Evolutionary conservation across 805 yeast species (phyloP).

Genomic region (Candida nitratophila): DNA sequence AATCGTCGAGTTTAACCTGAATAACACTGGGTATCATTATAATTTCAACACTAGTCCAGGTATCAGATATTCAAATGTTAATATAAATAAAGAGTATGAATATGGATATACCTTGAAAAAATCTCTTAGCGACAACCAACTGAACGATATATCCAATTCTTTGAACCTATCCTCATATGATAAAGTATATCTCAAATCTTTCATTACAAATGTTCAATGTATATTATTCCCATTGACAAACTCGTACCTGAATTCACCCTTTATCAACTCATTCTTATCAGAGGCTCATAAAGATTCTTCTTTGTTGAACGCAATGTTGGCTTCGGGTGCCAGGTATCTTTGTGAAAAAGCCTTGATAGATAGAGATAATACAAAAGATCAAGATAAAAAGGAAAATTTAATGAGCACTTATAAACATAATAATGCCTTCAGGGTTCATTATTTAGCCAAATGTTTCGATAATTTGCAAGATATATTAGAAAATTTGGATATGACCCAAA

Average conservation of each 20-base stretch:
- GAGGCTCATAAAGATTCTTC: conserved; percentile 41
- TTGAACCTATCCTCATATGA: conserved; percentile 12
- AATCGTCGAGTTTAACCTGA: background rate
- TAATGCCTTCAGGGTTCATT: conserved; percentile 53
- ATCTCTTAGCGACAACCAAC: conserved; percentile 10
- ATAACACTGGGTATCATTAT: background rate
- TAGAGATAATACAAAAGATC: background rate
- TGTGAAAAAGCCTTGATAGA: conserved; percentile 20
- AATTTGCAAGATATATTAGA: conserved; percentile 42
- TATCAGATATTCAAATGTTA: background rate
- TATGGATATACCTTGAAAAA: conserved; percentile 12
- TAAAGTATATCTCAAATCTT: conserved; percentile 18
- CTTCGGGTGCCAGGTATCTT: conserved; percentile 57
- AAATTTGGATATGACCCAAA: conserved; percentile 29
- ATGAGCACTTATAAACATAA: conserved; percentile 26
- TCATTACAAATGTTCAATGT: conserved; percentile 22
- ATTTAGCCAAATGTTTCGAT: conserved; percentile 56
- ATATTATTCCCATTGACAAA: conserved; percentile 21
- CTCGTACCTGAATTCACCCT: conserved; percentile 21
- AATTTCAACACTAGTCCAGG: background rate
- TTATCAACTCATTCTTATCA: conserved; percentile 16
- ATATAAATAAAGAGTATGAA: conserved; percentile 11
- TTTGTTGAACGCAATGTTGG: conserved; percentile 57
- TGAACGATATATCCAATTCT: conserved; percentile 12
- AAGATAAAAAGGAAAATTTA: conserved; percentile 10